These are phyloP conservation scores for Russula compacta DNA, from an alignment of 768 basidiomycete species.

Conservation along the genomic window DNA sequence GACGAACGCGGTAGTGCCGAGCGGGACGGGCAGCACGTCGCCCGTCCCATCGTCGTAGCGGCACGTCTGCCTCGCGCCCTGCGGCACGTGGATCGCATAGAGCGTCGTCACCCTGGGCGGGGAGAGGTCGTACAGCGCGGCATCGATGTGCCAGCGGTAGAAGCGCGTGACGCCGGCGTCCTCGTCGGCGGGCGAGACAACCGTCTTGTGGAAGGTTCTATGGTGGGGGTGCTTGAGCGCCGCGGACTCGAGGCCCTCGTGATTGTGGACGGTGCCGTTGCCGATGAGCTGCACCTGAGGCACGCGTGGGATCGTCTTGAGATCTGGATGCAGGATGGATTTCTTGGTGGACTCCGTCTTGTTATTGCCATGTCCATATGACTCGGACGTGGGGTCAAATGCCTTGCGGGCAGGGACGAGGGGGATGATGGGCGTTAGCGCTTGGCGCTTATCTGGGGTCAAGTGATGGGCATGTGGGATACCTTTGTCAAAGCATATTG, in stretches of 20 bases:
- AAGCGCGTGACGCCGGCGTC: slow-evolving; percentile 65
- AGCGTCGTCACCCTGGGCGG: slow-evolving; percentile 80
- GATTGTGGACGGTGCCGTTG: slow-evolving; percentile 66
- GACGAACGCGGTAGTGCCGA: slow-evolving; percentile 78
- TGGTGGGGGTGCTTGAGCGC: slow-evolving; percentile 79
- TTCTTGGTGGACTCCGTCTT: slow-evolving; percentile 65
- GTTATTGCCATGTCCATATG: slow-evolving; percentile 85
- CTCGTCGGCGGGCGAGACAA: slow-evolving; percentile 61
- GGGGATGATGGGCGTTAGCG: not conserved
- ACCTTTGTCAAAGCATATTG: slow-evolving; percentile 84
- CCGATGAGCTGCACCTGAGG: slow-evolving; percentile 89
- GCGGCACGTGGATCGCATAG: slow-evolving; percentile 63
- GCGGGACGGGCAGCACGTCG: slow-evolving; percentile 67
- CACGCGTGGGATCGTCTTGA: slow-evolving; percentile 80
- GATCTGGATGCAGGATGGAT: slow-evolving; percentile 79
- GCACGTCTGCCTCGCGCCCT: slow-evolving; percentile 50
- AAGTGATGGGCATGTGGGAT: not conserved
- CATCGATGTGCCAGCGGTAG: slow-evolving; percentile 89
- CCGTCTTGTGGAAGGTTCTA: slow-evolving; percentile 74
- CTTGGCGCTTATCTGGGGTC: not conserved
- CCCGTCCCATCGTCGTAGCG: slow-evolving; percentile 81
- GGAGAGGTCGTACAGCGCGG: slow-evolving; percentile 65
- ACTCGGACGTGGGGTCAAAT: slow-evolving; percentile 57
- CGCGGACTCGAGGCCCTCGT: slow-evolving; percentile 67
- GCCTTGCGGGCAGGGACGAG: slow-evolving; percentile 41